Conservation (phyloP, 1,284 basidiomycete species). For the Takashimella tepidaria region DNA sequence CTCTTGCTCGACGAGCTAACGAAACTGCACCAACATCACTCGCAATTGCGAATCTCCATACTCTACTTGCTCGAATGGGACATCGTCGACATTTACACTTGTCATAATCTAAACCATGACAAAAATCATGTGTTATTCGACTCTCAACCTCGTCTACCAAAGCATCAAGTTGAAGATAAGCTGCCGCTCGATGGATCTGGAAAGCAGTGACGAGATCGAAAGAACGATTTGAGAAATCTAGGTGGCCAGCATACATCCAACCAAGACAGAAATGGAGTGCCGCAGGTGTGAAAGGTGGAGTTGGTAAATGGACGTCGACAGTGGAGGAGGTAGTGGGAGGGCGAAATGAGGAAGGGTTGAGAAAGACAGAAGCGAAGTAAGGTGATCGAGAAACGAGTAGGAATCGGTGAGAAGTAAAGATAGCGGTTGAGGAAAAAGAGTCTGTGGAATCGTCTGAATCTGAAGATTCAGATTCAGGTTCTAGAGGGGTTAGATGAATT, state of each 20-base stretch:
- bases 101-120: slow-evolving; percentile 74
- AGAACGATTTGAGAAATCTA: slow-evolving; percentile 84
- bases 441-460: slow-evolving; percentile 34
- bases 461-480: slow-evolving; percentile 27
- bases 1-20: slow-evolving; percentile 64
- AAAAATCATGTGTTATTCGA: slow-evolving; percentile 75
- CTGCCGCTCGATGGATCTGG: slow-evolving; percentile 75
- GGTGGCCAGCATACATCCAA: slow-evolving; percentile 76
- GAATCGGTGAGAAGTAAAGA: slow-evolving; percentile 89
- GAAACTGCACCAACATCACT: slow-evolving; percentile 69
- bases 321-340: slow-evolving; percentile 49
- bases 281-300: slow-evolving; percentile 90
- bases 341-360: slow-evolving; percentile 38
- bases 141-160: slow-evolving; percentile 75
- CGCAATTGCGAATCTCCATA: slow-evolving; percentile 69
- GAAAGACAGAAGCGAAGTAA: slow-evolving; percentile 64
- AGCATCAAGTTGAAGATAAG: slow-evolving; percentile 71
- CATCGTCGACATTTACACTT: slow-evolving; percentile 78
- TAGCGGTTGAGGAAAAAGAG: slow-evolving; percentile 53
- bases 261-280: slow-evolving; percentile 92
- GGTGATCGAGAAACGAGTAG: slow-evolving; percentile 82
- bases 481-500: slow-evolving; percentile 58
- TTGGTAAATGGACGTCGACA: slow-evolving; percentile 66
- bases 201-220: slow-evolving; percentile 91
- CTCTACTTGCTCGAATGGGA: slow-evolving; percentile 65